These are phyloP conservation scores for Trichomonascaceae sp. DNA, from an alignment of 1,139 yeast genomes.

Conservation along the genomic window DNA sequence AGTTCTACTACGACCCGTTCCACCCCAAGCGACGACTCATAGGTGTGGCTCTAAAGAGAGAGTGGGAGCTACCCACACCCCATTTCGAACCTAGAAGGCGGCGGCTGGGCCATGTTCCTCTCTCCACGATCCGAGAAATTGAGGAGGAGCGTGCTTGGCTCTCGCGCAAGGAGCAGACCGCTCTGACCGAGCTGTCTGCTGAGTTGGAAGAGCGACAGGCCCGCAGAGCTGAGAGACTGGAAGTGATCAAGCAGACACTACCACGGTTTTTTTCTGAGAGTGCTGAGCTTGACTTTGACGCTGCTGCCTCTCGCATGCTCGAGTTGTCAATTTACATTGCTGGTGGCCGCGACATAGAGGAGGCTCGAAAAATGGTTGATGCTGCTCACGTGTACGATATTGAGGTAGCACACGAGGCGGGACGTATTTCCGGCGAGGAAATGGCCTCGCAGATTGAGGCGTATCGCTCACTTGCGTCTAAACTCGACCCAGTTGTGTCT, in stretches of 20 bases:
- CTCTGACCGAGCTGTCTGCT: conserved; percentile 37
- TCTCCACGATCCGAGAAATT: conserved; percentile 40
- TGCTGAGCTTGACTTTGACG: conserved; percentile 25
- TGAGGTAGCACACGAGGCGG: conserved; percentile 35
- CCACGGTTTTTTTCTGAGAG: conserved; percentile 18
- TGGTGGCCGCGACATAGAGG: conserved; percentile 29
- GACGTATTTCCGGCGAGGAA: conserved; percentile 11
- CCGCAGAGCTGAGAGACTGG: conserved; percentile 12
- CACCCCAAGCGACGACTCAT: conserved; percentile 87
- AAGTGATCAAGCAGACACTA: conserved; percentile 18
- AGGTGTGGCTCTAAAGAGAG: conserved; percentile 66
- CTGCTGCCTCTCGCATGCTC: conserved; percentile 40
- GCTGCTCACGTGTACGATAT: conserved; percentile 39
- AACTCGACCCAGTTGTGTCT: conserved; percentile 13
- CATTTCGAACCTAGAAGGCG: conserved; percentile 81
- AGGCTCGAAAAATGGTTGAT: conserved; percentile 48
- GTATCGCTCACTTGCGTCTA: conserved; percentile 22
- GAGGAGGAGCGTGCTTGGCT: conserved; percentile 41
- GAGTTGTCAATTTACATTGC: conserved; percentile 36
- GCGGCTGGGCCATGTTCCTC: conserved; percentile 61
- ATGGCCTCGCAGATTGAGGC: conserved; percentile 21
- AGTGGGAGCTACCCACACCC: conserved; percentile 62
- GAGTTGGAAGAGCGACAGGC: conserved; percentile 27
- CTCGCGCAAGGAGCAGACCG: conserved; percentile 51
- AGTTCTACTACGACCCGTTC: conserved; percentile 91